phyloP scores from a whole-genome alignment of 257 asterid species.

The Plantago elongata region DNA sequence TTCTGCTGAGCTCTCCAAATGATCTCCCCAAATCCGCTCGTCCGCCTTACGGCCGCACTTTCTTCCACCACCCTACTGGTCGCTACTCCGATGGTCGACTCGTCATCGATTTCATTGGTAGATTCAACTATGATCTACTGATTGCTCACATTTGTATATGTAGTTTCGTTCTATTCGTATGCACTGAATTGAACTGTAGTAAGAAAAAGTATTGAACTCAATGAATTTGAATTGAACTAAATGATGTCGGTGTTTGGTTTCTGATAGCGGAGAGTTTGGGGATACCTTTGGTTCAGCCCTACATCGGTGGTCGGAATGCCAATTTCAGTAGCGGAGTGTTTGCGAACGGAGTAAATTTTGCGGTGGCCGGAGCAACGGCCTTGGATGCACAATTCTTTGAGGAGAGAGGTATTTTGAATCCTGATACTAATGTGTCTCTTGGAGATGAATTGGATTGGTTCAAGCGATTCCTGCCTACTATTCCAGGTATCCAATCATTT shows the following conservation, averaged over 20 bases:
- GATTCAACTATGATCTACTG: not conserved
- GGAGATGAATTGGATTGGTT: slow-evolving; percentile 43
- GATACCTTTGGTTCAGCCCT: slow-evolving; percentile 36
- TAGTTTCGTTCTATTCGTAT: too few relatives aligned
- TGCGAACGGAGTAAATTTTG: slow-evolving; percentile 44
- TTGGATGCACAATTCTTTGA: slow-evolving; percentile 27
- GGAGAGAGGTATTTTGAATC: slow-evolving; percentile 28
- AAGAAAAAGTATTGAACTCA: too few relatives aligned
- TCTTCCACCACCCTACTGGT: slow-evolving; percentile 52
- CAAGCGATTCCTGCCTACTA: slow-evolving; percentile 27
- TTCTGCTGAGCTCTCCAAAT: slow-evolving; percentile 15
- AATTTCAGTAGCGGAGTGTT: slow-evolving; percentile 12
- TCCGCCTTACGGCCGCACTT: slow-evolving; percentile 51
- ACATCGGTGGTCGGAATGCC: slow-evolving; percentile 17
- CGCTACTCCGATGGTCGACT: slow-evolving; percentile 56
- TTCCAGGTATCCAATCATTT: slow-evolving; percentile 45
- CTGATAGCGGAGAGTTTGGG: slow-evolving; percentile 40
- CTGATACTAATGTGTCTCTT: slow-evolving; percentile 32
- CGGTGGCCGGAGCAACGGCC: slow-evolving; percentile 49
- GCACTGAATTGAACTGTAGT: too few relatives aligned
- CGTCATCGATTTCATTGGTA: slow-evolving; percentile 59
- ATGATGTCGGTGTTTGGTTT: not conserved
- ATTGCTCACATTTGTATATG: not conserved
- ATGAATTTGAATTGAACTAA: not conserved
- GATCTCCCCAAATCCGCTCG: slow-evolving; percentile 5